Base-by-base conservation (phyloP, 495 filamentous ascomycete genomes). In the Bryoglossum gracile region DNA sequence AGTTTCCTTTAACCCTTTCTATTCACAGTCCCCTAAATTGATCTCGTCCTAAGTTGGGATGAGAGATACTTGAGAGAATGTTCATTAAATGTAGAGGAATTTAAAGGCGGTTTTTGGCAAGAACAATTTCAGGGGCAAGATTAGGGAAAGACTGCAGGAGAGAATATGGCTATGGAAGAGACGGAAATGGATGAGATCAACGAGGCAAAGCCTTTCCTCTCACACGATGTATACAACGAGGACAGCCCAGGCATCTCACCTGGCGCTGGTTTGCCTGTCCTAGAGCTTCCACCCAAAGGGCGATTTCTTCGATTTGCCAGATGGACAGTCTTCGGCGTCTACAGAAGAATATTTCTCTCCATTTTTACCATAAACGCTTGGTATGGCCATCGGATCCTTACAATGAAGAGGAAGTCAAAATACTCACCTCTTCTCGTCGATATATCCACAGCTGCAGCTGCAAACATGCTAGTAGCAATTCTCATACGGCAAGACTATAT, bases 401-500 rank as follows among this genome's bases (percentile, higher is more conserved):
- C 54, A 1, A 47, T 56, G 48, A 47, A 43, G 25, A 35, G 48
- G 23, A 26, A 41, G 33, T 41, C 38, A 5, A 46, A 48, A 39
- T 50, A 52, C 37, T 54, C 51, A 4, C 47, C 51, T 8, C 55
- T 48, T 10, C 34, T 58, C 3, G 49, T 46, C n/a, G 53, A 55
- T 35, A 48, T 55, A 33, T 48, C 56, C 8, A 67, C 62, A 11
- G 71, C 71, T 33, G 67, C 69, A 16, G 68, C 72, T 1, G 65
- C 67, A 37, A 77, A 77, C 52, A 59, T 77, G 41, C 54, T 75
- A 28, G 65, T 68, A 19, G 64, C 62, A 46, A 64, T 77, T 24
- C 48, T 87, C 21, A 82, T 85, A 55, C 81, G 86, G 3, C 83
- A 89, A 56, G 84, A 88, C 50, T 72, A 85, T 38, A 73, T 88